phyloP scores from a whole-genome alignment of 2,329 filamentous ascomycete species.

The Juglanconis sp. region DNA sequence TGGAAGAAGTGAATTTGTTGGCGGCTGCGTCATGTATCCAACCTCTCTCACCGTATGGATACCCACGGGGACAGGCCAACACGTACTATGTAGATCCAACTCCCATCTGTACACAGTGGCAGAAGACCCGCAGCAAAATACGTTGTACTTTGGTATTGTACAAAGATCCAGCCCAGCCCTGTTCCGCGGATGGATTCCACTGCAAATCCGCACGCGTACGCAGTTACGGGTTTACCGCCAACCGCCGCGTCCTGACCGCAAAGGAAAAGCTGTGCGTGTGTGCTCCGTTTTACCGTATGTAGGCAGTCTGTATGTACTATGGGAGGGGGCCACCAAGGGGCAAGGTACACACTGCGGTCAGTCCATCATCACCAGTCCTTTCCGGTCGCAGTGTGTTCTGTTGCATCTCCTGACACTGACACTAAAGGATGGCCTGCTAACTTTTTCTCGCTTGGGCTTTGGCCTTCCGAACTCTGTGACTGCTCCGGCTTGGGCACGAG shows the following conservation, averaged over 20 bases:
- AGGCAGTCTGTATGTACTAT: background rate
- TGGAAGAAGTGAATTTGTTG: too few relatives aligned
- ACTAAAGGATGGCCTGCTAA: background rate
- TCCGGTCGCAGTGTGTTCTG: background rate
- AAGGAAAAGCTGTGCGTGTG: background rate
- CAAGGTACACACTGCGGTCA: background rate
- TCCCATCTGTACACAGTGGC: background rate
- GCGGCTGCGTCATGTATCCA: background rate
- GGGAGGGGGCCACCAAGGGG: background rate
- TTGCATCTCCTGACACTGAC: background rate
- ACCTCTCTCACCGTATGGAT: background rate
- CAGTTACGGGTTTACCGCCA: background rate
- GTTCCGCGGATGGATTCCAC: background rate
- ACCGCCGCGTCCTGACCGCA: conserved; percentile 10
- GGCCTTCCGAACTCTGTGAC: conserved; percentile 4
- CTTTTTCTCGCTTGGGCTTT: background rate
- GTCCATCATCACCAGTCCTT: background rate
- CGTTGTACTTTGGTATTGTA: too few relatives aligned
- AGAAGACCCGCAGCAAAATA: background rate
- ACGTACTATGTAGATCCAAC: background rate
- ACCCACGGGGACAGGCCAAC: too few relatives aligned
- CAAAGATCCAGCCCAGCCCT: background rate
- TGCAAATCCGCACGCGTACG: conserved; percentile 4
- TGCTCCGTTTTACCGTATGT: background rate
- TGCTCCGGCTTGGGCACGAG: conserved; percentile 1